Base-by-base conservation (phyloP, 225 moss, liverwort and hornwort species). In the Takakia lepidozioides region DNA sequence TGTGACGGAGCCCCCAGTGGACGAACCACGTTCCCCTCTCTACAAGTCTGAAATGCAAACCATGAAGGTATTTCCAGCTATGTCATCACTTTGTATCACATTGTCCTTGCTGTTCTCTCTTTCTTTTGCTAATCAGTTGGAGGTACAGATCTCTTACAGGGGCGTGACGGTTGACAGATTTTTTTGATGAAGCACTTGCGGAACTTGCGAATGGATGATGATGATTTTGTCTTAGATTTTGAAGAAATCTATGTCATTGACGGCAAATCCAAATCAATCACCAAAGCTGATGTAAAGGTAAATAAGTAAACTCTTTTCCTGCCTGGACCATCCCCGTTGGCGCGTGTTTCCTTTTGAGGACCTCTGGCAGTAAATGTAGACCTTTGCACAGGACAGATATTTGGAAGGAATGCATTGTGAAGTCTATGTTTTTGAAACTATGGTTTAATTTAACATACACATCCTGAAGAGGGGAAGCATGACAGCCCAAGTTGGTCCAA, bases 161-260 rank as follows among this genome's bases (percentile, higher is more conserved):
- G n/a, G n/a, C n/a, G n/a, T n/a, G n/a, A n/a, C n/a, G n/a, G n/a
- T n/a, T n/a, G n/a, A 51, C 73, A 88, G 88, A 67, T 88, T 5
- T 74, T 91, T 58, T 65, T 91, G 25, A 91, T 85, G 22, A 98
- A 84, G 83, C 91, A 98, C 53, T 76, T 78, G 39, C 83, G 78
- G 52, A 87, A 98, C 56, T 78, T 85, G 56, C 82, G 75, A 17
- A 60, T 62, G 43, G 81, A 67, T 20, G 72, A 91, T 47, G 78
- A 78, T 46, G 71, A 91, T 35, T 98, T 91, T 16, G 48, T 87
- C 46, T 44, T 98, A 20, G 98, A 98, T 54, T 91, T 98, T 47
- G 91, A 91, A 57, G 85, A 70, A 56, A 55, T 98, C 27, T 98
- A 91, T 56, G 91, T 91, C 38, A 87, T 98, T 39, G 98, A 98